Evolutionary conservation across 257 asterid genomes (phyloP), one percentile per base, ranked within the genome.

Genomic region (Lycium ferocissimum): DNA sequence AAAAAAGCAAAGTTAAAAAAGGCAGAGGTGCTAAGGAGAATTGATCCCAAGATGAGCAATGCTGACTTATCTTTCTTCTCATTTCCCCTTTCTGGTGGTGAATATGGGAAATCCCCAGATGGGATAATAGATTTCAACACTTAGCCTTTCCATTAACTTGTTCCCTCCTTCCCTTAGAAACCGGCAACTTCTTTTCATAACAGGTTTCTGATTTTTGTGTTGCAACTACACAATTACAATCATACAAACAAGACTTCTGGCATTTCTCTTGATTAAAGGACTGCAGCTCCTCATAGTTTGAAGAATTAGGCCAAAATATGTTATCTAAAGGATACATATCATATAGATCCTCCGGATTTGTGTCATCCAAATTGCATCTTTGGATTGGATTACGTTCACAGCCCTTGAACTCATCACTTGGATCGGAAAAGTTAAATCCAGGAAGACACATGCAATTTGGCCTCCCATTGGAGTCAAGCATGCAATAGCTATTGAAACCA

Each of bases 181-280:
- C 82, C 4, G 13, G 2, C 15, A n/a, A 0, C 0, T 3, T 3
- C 80, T 85, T 79, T 37, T 89, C 87, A 13, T 93, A 91, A 18
- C 22, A 91, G 43, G 84, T 83, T n/a, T 88, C 85, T 84, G 47
- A 88, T 90, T 88, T 88, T 93, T 26, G 35, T 47, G 76, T 94
- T 90, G 93, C 93, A 2, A 70, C 90, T 9, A 89, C 93, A 53
- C 96, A 90, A 15, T 86, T 89, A 57, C 94, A 91, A 80, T 91
- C 94, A 7, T 86, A 83, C 0, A 86, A 79, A 85, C 96, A 93
- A 0, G 89, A 89, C 1, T 63, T 62, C 13, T 2, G 45, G 54
- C 96, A 91, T 2, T 56, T 66, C 2, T 90, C 93, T 69, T 12
- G 17, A 7, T 40, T 88, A 9, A 5, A 14, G 6, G 53, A 7